phyloP scores from a whole-genome alignment of 805 yeast species.

The Yarrowia divulgata region DNA sequence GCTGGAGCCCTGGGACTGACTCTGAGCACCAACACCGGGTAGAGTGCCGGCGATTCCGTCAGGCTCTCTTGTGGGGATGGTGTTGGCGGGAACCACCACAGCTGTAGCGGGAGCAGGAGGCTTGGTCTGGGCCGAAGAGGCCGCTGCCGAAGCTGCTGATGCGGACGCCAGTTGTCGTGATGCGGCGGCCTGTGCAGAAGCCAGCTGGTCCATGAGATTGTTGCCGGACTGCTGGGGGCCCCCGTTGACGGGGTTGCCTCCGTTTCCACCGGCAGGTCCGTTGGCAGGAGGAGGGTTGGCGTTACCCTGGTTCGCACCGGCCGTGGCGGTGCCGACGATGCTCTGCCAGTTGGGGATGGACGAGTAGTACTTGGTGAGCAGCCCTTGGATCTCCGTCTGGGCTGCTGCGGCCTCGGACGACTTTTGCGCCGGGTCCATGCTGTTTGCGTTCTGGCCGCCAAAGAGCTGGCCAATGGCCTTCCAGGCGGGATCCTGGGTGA shows the following conservation, averaged over 20 bases:
- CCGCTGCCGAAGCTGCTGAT: background rate
- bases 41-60: constrained; percentile 19
- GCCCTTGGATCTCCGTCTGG: constrained; percentile 7
- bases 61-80: constrained; percentile 25
- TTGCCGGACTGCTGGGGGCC: constrained; percentile 9
- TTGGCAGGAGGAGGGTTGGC: constrained; percentile 24
- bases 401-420: constrained; percentile 15
- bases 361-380: constrained; percentile 30
- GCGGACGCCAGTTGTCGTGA: constrained; percentile 2
- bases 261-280: constrained; percentile 27
- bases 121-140: background rate
- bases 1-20: background rate
- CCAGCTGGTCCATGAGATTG: constrained; percentile 24
- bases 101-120: constrained; percentile 3
- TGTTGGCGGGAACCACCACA: constrained; percentile 6
- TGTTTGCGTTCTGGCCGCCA: background rate
- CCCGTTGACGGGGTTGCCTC: constrained; percentile 7
- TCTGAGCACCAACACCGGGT: background rate
- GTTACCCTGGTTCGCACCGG: background rate
- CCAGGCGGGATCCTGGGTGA: constrained; percentile 26
- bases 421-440: background rate
- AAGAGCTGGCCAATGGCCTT: background rate
- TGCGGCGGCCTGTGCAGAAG: constrained; percentile 15
- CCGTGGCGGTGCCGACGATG: constrained; percentile 1
- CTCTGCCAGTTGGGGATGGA: constrained; percentile 37